A percentile compares a stretch with the other conserved stretches of the same genome.
Evolutionary conservation across 768 basidiomycete species (phyloP).

Genomic region (Podaxis carcinomalis): DNA sequence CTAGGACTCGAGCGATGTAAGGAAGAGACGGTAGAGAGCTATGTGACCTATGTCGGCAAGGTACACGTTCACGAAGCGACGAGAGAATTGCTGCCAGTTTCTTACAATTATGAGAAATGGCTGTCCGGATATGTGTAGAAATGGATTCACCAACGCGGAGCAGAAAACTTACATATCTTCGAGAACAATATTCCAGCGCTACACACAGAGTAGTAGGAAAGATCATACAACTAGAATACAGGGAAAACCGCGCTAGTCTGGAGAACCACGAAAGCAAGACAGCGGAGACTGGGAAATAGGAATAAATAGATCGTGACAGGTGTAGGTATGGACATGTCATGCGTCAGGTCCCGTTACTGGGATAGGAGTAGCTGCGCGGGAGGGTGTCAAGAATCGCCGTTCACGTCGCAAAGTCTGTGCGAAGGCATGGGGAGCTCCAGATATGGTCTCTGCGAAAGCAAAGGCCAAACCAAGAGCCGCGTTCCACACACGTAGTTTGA

Average conservation of each 20-base stretch:
- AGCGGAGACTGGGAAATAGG: slow-evolving; percentile 12
- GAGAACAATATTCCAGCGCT: background rate
- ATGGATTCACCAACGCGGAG: background rate
- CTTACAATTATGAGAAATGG: slow-evolving; percentile 41
- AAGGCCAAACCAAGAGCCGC: slow-evolving; percentile 57
- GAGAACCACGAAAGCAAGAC: slow-evolving; percentile 11
- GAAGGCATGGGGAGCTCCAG: slow-evolving; percentile 36
- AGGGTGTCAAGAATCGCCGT: slow-evolving; percentile 13
- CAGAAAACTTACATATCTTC: background rate
- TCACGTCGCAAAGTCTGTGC: slow-evolving; percentile 26
- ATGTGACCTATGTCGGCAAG: slow-evolving; percentile 39
- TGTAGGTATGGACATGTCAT: background rate
- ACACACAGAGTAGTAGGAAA: background rate
- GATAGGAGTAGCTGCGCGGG: background rate
- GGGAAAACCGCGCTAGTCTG: slow-evolving; percentile 3
- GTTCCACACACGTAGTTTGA: slow-evolving; percentile 49
- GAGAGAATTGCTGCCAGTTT: slow-evolving; percentile 58
- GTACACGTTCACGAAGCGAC: slow-evolving; percentile 63
- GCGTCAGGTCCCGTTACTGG: background rate
- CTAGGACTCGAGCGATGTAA: slow-evolving; percentile 30
- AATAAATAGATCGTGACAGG: slow-evolving; percentile 5
- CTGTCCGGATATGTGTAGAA: slow-evolving; percentile 24
- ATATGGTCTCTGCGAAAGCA: slow-evolving; percentile 65
- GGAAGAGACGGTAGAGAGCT: slow-evolving; percentile 39
- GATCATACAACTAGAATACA: slow-evolving; percentile 11